Evolutionary conservation across 805 yeast genomes (phyloP).

Genomic region (Candida saitoana): DNA sequence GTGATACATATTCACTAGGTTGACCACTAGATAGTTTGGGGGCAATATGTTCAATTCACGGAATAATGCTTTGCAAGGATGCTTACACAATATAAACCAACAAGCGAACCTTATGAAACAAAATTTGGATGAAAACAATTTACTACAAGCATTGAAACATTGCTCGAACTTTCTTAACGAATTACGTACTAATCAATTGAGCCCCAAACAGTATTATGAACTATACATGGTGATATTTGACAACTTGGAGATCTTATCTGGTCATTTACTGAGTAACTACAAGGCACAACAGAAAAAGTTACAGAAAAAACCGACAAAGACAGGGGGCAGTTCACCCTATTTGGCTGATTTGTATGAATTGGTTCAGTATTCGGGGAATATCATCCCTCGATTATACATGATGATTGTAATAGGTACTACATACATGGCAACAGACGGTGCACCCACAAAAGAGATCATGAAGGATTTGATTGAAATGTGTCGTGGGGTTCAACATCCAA

Average conservation of each 20-base stretch:
- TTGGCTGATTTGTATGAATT: slow-evolving; percentile 88
- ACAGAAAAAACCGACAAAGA: slow-evolving; percentile 18
- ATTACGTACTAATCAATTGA: slow-evolving; percentile 65
- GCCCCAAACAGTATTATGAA: slow-evolving; percentile 93
- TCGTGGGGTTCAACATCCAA: slow-evolving; percentile 93
- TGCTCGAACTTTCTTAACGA: slow-evolving; percentile 80
- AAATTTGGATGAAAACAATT: slow-evolving; percentile 58
- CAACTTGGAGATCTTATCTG: slow-evolving; percentile 64
- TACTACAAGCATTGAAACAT: slow-evolving; percentile 86
- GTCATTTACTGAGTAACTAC: slow-evolving; percentile 63
- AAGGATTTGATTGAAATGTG: slow-evolving; percentile 98
- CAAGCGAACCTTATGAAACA: slow-evolving; percentile 76
- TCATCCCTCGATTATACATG: slow-evolving; percentile 84
- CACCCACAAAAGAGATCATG: slow-evolving; percentile 82
- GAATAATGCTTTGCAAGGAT: slow-evolving; percentile 19
- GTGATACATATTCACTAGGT: no score
- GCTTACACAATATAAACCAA: slow-evolving; percentile 49
- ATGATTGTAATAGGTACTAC: slow-evolving; percentile 95
- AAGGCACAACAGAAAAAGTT: slow-evolving; percentile 51
- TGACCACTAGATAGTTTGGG: no score
- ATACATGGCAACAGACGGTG: slow-evolving; percentile 70
- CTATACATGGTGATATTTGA: slow-evolving; percentile 81
- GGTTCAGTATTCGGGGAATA: slow-evolving; percentile 93
- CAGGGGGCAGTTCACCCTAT: slow-evolving; percentile 27
- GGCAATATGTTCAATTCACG: slow-evolving; percentile 5